A percentile compares a stretch with the other conserved stretches of the same genome.
Evolutionary conservation across 2,329 filamentous ascomycete species (phyloP).

Genomic region (Colletotrichum aenigma): DNA sequence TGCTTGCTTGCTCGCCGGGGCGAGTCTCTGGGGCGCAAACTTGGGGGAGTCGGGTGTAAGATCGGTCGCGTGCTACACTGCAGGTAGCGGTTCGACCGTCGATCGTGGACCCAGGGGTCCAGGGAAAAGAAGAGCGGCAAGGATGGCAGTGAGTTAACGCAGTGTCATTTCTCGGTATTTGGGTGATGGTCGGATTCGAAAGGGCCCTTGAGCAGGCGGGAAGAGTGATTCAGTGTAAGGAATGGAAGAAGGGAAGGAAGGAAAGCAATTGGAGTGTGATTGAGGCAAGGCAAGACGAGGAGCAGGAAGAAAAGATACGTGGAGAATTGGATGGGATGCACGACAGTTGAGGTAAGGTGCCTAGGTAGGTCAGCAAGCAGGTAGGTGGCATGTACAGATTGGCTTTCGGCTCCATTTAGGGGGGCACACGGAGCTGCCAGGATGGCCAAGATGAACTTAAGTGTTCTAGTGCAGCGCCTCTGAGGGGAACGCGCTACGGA

Average conservation of each 20-base stretch:
- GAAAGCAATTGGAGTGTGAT: not conserved
- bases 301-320: slow-evolving; percentile 8
- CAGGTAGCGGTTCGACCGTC: not conserved
- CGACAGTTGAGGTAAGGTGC: not conserved
- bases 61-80: slow-evolving; percentile 9
- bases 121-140: not conserved
- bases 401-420: not conserved
- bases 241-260: not conserved
- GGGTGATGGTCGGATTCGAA: not conserved
- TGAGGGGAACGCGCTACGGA: not conserved
- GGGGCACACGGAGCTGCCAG: not conserved
- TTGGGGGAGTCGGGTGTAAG: not conserved
- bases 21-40: not conserved
- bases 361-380: not conserved
- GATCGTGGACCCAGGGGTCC: not conserved
- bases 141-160: not conserved
- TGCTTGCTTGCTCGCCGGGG: not conserved
- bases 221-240: not conserved
- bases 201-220: not conserved
- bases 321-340: not conserved
- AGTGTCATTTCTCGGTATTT: slow-evolving; percentile 7
- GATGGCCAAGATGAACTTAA: not conserved
- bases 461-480: not conserved
- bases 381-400: slow-evolving; percentile 7
- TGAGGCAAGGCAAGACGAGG: not conserved